These are phyloP conservation scores for Pleurotus sapidus DNA, from an alignment of 768 basidiomycete species.

Conservation along the genomic window DNA sequence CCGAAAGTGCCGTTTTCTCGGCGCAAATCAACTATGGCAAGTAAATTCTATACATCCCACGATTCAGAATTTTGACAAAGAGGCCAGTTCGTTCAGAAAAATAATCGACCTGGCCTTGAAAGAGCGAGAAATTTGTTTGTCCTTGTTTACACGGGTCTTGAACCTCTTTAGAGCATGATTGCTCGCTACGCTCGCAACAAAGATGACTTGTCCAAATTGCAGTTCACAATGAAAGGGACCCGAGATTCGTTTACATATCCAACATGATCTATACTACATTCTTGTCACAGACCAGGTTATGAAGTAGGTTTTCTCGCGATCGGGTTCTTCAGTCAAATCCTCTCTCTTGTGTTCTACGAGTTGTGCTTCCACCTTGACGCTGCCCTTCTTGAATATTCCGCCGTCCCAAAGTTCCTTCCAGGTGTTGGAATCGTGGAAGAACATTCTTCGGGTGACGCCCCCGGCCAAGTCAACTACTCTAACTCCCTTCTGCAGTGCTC, in stretches of 20 bases:
- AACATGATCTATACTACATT: slow-evolving; percentile 9
- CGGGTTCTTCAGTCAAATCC: background rate
- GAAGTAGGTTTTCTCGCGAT: slow-evolving; percentile 4
- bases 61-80: too few species aligned
- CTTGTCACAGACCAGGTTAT: slow-evolving; percentile 24
- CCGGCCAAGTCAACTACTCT: slow-evolving; percentile 8
- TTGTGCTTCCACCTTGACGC: slow-evolving; percentile 24
- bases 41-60: too few species aligned
- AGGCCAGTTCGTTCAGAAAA: too few species aligned
- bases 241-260: background rate
- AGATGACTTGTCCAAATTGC: too few species aligned
- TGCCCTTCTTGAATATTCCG: slow-evolving; percentile 27
- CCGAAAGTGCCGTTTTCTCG: too few species aligned
- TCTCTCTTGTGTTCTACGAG: slow-evolving; percentile 16
- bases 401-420: slow-evolving; percentile 35
- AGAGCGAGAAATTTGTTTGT: too few species aligned
- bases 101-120: too few species aligned
- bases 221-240: too few species aligned
- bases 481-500: slow-evolving; percentile 26
- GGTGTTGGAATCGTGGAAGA: slow-evolving; percentile 34
- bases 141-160: too few species aligned
- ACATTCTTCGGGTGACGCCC: slow-evolving; percentile 16
- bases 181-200: too few species aligned
- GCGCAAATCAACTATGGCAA: too few species aligned
- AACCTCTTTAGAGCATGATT: too few species aligned